Evolutionary conservation across 1,139 yeast genomes (phyloP), one percentile per base, ranked within the genome.

Genomic region (Sugiyamaella sp.): DNA sequence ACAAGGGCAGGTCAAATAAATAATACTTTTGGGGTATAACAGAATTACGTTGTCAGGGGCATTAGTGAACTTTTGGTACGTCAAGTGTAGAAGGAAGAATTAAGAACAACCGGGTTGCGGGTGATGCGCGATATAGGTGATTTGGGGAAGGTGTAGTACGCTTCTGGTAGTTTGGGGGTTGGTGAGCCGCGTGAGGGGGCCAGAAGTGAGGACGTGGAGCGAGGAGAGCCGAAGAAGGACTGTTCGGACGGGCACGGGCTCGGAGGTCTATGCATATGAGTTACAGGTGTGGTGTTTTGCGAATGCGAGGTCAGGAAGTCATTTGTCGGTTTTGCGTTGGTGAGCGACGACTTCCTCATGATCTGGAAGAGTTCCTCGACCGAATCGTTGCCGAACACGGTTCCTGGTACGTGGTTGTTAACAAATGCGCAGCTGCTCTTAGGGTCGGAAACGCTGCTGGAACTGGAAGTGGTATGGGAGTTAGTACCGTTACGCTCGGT

Each of bases 91-190:
- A 46, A 46, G 29, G 45, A 38, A 1, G 60, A 52, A 56, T 63
- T 63, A 38, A 57, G 51, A 21, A 63, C 56, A 33, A 64, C 56
- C 2, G 67, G 67, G 50, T 64, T 64, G 25, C 63, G 56, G 33
- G 59, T 59, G 52, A 49, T 57, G 16, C 67, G 58, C n/a, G 64
- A 58, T 17, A 64, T 61, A 3, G 66, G 66, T 17, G 65, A 63
- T 16, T 60, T 49, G 12, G 66, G 65, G 29, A 61, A 53, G 41
- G 41, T 39, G 41, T 43, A 39, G 25, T 38, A 42, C 25, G 35
- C 46, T 17, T 46, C 50, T 10, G 45, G 50, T 20, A 39, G 44
- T 35, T 42, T 41, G 24, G 52, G 40, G n/a, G 56, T 14, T 10
- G 45, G 37, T 3, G 46, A 27, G 6, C 22, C 22, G 33, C 17